Percentiles rank a stretch among this genome's conserved stretches.
These are phyloP conservation scores for Ziziphus jujuba DNA, from an alignment of 306 rosid genomes.

Conservation along the genomic window DNA sequence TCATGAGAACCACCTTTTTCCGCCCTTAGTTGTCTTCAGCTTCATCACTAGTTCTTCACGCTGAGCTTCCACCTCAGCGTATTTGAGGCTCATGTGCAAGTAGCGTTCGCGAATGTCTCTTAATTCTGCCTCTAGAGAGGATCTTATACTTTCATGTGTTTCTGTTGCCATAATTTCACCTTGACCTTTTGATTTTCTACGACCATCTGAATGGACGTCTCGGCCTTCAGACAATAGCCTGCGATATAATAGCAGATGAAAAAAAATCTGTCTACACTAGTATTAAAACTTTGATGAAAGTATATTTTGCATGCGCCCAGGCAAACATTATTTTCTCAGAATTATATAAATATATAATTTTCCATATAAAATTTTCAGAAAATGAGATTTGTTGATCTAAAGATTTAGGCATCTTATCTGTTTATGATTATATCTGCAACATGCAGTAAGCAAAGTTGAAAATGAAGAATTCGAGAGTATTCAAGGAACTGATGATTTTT, in stretches of 20 bases:
- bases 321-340: neutral
- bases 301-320: constrained; percentile 2
- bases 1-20: constrained; percentile 68
- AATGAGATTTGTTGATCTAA: no score
- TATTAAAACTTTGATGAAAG: neutral
- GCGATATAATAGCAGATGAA: constrained; percentile 9
- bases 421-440: no score
- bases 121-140: constrained; percentile 78
- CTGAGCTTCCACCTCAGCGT: constrained; percentile 86
- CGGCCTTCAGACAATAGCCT: constrained; percentile 50
- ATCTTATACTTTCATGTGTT: constrained; percentile 53
- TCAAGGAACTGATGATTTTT: neutral
- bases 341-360: no score
- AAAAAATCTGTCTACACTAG: neutral
- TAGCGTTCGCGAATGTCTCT: constrained; percentile 83
- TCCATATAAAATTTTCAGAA: no score
- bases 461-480: no score
- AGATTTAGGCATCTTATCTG: no score
- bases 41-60: constrained; percentile 95
- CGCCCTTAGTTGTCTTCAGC: constrained; percentile 52
- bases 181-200: constrained; percentile 41
- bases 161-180: constrained; percentile 56
- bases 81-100: constrained; percentile 85
- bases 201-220: constrained; percentile 37
- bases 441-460: neutral